phyloP scores from a whole-genome alignment of 495 filamentous ascomycete genomes.

The Xylaria curta region DNA sequence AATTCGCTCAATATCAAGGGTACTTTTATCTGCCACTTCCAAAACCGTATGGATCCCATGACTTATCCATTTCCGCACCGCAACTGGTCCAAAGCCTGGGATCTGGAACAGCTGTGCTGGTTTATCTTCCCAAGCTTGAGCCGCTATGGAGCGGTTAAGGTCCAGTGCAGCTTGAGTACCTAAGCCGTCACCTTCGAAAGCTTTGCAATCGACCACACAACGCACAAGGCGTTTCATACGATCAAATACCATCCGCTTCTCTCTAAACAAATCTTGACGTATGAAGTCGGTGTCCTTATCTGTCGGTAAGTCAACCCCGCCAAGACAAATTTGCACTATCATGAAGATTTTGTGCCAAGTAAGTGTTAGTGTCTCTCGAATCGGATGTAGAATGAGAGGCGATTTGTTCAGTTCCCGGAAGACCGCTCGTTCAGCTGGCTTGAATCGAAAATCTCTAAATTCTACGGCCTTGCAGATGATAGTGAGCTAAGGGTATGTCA shows the following conservation, averaged over 20 bases:
- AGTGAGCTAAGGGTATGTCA: constrained; percentile 57
- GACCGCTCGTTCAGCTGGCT: constrained; percentile 71
- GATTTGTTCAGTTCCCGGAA: constrained; percentile 86
- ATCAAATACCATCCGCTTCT: constrained; percentile 76
- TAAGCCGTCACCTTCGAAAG: constrained; percentile 69
- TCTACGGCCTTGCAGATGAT: constrained; percentile 74
- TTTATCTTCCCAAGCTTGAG: constrained; percentile 85
- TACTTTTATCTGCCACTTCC: constrained; percentile 69
- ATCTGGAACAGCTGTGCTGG: constrained; percentile 88
- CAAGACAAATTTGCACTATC: constrained; percentile 81
- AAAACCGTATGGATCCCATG: constrained; percentile 75
- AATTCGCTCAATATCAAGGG: constrained; percentile 75
- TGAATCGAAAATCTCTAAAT: constrained; percentile 67
- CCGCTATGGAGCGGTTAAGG: constrained; percentile 76
- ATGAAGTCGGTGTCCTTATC: constrained; percentile 67
- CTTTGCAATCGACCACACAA: constrained; percentile 86
- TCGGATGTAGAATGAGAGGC: constrained; percentile 72
- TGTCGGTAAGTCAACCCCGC: constrained; percentile 72
- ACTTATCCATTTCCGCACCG: constrained; percentile 76
- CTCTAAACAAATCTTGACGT: constrained; percentile 66
- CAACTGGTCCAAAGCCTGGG: constrained; percentile 77
- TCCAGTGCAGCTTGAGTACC: constrained; percentile 75
- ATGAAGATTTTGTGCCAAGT: constrained; percentile 86
- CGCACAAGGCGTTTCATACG: constrained; percentile 76
- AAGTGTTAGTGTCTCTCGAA: constrained; percentile 76